Conservation (phyloP, 352 stramenopile genomes). For the Globisporangium radiosum region DNA sequence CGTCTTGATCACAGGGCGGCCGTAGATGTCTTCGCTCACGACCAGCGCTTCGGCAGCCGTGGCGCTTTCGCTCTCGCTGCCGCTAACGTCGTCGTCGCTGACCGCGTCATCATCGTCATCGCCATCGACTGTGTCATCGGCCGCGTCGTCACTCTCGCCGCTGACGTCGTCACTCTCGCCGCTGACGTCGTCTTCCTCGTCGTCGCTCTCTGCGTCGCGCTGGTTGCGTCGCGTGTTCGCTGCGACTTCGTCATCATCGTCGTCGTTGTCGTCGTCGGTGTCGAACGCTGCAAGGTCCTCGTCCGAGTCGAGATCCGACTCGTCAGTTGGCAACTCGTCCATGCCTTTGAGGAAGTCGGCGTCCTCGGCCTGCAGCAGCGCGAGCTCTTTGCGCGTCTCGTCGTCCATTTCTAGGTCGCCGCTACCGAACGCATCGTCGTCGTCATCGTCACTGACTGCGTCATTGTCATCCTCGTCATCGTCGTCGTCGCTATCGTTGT, state of each 20-base stretch:
- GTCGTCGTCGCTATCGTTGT: constrained; percentile 17
- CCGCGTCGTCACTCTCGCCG: constrained; percentile 7
- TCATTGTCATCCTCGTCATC: constrained; percentile 13
- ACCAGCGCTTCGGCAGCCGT: constrained; percentile 15
- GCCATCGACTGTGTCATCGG: constrained; percentile 2
- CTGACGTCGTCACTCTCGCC: constrained; percentile 3
- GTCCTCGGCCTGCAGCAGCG: constrained; percentile 70
- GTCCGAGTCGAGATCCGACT: constrained; percentile 69
- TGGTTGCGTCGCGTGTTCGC: constrained; percentile 57
- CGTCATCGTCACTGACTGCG: too few relatives aligned
- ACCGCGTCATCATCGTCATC: constrained; percentile 14
- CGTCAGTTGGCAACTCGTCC: constrained; percentile 79
- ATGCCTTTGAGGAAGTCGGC: constrained; percentile 78
- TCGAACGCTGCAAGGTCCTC: constrained; percentile 59
- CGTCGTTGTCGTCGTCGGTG: constrained; percentile 49
- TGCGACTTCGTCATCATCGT: constrained; percentile 32
- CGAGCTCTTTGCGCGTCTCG: constrained; percentile 68
- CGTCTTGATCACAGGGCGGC: constrained; percentile 55
- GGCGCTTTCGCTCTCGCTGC: constrained; percentile 22
- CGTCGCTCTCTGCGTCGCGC: constrained; percentile 18
- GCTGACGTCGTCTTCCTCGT: not conserved
- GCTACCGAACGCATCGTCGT: constrained; percentile 15
- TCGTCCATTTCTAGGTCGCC: constrained; percentile 74
- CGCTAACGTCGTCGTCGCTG: constrained; percentile 14
- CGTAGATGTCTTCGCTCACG: constrained; percentile 83